Evolutionary conservation across 495 filamentous ascomycete genomes (phyloP), one percentile per base, ranked within the genome.

Genomic region (Friedmanniomyces endolithicus): DNA sequence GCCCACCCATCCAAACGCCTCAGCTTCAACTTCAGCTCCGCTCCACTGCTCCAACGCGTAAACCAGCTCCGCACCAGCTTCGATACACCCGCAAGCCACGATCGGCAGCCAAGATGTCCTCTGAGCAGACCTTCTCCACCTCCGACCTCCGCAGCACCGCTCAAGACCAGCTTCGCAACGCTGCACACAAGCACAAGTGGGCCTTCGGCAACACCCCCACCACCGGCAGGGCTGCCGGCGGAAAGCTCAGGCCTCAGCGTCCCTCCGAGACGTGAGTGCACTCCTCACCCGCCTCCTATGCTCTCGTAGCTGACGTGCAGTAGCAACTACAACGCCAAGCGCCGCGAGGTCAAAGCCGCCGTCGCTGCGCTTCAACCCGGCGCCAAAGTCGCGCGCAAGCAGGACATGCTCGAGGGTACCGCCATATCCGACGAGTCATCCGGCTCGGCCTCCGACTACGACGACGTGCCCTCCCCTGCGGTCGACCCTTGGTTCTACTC

Each of bases 181-280:
- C 74, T 59, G 68, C 76, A 58, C 73, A 74, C 53, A 75, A 76
- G 66, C 67, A 73, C 54, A 80, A 80, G 62, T 80, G 77, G 77
- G 70, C 70, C 7, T 64, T 71, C 46, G 77, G 77, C 34, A 67
- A 67, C 24, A 56, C 33, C 19, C 35, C 55, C n/a, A 56, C 57
- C 16, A 4, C 20, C 27, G 46, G 55, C 48, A 53, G 60, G 22
- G 34, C 40, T 33, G 53, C 47, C 12, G 55, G 48, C 12, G 53
- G 49, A 9, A 46, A 60, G 22, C 60, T 52, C 43, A 52, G 56
- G n/a, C 60, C 56, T n/a, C 40, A 48, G 20, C 60, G 54, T 33
- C 57, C 60, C 27, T 57, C 56, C 17, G 56, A 63, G 37, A 63
- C 46, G 63, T 59, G 46, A 50, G 62, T 23, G 19, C 24, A 16